Base-by-base conservation (phyloP, 257 asterid genomes). In the Verbascum thapsus region DNA sequence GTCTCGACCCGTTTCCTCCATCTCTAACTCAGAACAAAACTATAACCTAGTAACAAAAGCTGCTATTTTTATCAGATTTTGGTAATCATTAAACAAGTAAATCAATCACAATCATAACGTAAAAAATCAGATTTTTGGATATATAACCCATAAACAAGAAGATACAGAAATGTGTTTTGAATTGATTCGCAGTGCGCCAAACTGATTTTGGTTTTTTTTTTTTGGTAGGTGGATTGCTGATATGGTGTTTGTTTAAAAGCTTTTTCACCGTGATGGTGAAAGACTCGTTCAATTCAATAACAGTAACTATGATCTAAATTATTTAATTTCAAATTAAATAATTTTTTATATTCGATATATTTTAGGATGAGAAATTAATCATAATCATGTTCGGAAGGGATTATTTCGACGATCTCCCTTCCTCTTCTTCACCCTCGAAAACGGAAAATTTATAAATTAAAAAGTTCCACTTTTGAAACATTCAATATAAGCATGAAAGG, bases 1-100 rank as follows among this genome's bases (percentile, higher is more conserved):
- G 80, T 68, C 74, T 55, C 89, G 81, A 20, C 78, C 71, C 59
- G 71, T 74, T 53, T 84, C 96, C 75, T 88, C 78, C 94, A 84
- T 88, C 45, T 50, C 49, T 8, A 56, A 66, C 63, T 45, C 44
- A n/a, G 34, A 44, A 58, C 70, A 54, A 43, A 44, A 61, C 43
- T 56, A 13, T 37, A n/a, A n/a, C n/a, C 49, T 12, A 43, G 53
- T 12, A n/a, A n/a, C n/a, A 51, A 10, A 30, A 74, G 26, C 63
- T 7, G 64, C 65, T 52, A 23, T n/a, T 19, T 9, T 0, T 16
- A 56, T 51, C 53, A 37, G 45, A 38, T 41, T 18, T 7, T 18
- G 17, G 49, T 19, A 53, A 50, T 11, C 43, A 37, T 56, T 16
- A n/a, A 16, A 13, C 7, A 23, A 48, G 26, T 37, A 67, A 42